Conservation (phyloP, 2,329 filamentous ascomycete genomes). For the Rugonectria rugulosa region DNA sequence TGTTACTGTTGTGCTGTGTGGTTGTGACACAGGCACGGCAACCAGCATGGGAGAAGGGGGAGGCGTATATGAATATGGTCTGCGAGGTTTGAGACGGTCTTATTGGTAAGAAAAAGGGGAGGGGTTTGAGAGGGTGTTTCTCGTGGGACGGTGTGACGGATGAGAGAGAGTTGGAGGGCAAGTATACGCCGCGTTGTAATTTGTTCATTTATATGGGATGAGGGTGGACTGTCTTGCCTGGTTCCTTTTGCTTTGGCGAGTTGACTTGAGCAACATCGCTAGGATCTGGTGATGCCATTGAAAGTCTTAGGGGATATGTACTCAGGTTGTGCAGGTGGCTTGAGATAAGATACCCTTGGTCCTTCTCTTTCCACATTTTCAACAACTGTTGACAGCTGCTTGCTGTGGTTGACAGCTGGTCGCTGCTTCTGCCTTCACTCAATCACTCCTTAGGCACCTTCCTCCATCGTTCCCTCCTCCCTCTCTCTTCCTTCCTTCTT, state of each 20-base stretch:
- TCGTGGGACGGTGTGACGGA: neutral
- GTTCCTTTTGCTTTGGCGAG: neutral
- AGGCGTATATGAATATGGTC: too few species aligned
- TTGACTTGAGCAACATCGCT: neutral
- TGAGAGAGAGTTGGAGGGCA: neutral
- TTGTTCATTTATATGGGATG: neutral
- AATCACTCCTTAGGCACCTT: neutral
- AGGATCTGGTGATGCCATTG: too few species aligned
- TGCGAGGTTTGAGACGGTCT: too few species aligned
- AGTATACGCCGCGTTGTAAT: neutral
- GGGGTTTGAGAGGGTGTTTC: neutral
- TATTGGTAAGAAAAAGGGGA: too few species aligned
- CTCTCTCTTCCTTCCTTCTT: neutral
- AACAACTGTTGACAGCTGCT: conserved; percentile 9
- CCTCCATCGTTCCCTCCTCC: neutral
- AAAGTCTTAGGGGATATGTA: too few species aligned
- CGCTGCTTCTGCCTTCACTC: neutral
- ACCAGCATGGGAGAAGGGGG: too few species aligned
- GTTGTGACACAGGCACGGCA: neutral
- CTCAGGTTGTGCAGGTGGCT: too few species aligned
- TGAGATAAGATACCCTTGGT: too few species aligned
- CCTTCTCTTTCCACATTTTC: neutral
- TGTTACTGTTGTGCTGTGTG: conserved; percentile 4
- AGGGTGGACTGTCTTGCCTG: neutral
- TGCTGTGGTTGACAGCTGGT: conserved; percentile 18